These are phyloP conservation scores for Coelastrella sp. DNA, from an alignment of 139 green algal genomes.

Conservation along the genomic window DNA sequence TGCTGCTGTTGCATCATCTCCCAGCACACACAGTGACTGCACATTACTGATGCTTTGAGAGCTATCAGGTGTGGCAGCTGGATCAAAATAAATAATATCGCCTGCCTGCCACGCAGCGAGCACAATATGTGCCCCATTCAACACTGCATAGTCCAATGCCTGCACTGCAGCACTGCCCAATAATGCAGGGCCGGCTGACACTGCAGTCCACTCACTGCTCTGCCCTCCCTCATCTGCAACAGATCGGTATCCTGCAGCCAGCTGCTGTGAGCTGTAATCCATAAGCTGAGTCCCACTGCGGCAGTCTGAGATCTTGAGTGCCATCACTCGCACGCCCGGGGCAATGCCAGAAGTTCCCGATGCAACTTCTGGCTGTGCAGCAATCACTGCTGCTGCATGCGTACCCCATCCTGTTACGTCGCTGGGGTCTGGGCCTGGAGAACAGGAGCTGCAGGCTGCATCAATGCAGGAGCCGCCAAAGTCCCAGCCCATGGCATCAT, in stretches of 20 bases:
- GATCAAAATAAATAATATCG: background rate
- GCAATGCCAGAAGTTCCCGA: conserved; percentile 52
- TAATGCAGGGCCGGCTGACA: background rate
- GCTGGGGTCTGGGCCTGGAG: conserved; percentile 43
- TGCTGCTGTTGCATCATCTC: background rate
- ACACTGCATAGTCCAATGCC: conserved; percentile 50
- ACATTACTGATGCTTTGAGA: background rate
- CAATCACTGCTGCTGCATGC: conserved; percentile 66
- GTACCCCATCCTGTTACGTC: conserved; percentile 69
- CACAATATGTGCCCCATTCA: conserved; percentile 53
- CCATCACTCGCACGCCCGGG: conserved; percentile 64
- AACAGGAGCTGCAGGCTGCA: conserved; percentile 34
- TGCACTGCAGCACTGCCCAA: conserved; percentile 50
- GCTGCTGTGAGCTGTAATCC: conserved; percentile 2
- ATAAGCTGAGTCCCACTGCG: background rate
- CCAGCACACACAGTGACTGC: background rate
- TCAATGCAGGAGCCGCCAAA: conserved; percentile 48
- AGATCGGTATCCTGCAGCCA: background rate
- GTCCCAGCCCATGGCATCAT: conserved; percentile 61
- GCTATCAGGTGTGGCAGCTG: background rate
- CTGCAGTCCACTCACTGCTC: background rate
- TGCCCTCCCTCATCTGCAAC: background rate
- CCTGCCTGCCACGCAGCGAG: conserved; percentile 28
- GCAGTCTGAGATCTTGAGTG: conserved; percentile 55
- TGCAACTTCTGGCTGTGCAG: conserved; percentile 56